Evolutionary conservation across 768 basidiomycete genomes (phyloP).

Genomic region (Amanita thiersii): DNA sequence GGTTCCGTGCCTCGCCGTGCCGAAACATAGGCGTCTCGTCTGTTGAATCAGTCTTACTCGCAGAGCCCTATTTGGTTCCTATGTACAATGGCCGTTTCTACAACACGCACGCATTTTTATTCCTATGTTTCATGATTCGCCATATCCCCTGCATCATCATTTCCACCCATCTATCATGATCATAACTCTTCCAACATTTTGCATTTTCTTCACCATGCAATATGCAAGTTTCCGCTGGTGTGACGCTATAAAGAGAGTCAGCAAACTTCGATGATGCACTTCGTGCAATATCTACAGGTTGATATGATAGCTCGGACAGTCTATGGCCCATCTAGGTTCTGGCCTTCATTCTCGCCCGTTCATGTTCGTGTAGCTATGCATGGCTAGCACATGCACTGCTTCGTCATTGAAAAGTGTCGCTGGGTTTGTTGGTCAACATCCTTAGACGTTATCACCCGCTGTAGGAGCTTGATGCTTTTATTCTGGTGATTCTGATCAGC

Average conservation of each 20-base stretch:
- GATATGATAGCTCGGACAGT: no score
- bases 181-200: no score
- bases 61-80: conserved; percentile 7
- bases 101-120: conserved; percentile 6
- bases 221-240: no score
- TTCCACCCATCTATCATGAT: no score
- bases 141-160: no score
- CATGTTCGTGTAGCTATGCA: conserved; percentile 4
- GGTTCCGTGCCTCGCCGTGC: conserved; percentile 75
- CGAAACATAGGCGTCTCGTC: conserved; percentile 63
- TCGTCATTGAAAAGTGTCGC: conserved; percentile 1
- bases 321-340: no score
- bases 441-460: no score
- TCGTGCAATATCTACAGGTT: no score
- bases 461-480: conserved; percentile 6
- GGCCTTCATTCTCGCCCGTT: conserved; percentile 7
- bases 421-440: not conserved
- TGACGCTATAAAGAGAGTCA: no score
- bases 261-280: no score
- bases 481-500: no score
- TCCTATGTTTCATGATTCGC: conserved; percentile 3
- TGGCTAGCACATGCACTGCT: conserved; percentile 5
- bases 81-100: not conserved
- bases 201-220: no score
- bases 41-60: conserved; percentile 11